A percentile compares a stretch with the other conserved stretches of the same genome.
Conservation (phyloP, 225 moss, liverwort and hornwort species). For the Polytrichum commune region DNA sequence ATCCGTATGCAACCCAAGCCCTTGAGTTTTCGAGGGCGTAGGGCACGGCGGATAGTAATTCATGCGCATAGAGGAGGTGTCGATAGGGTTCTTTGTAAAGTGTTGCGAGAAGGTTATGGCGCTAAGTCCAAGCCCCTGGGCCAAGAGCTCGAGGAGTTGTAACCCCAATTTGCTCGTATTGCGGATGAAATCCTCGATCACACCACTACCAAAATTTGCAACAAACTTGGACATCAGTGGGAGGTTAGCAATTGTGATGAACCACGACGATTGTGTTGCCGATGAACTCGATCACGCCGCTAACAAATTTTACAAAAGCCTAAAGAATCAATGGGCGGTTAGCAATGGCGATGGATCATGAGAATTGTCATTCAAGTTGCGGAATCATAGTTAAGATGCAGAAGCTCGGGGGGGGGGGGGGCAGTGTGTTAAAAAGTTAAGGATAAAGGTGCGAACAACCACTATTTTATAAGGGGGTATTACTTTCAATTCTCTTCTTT, state of each 20-base stretch:
- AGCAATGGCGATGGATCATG: no score
- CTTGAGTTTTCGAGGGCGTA: background rate
- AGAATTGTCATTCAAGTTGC: no score
- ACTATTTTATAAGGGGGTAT: no score
- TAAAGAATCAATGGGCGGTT: no score
- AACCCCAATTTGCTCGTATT: background rate
- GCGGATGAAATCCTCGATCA: constrained; percentile 6
- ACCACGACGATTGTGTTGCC: background rate
- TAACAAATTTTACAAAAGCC: background rate
- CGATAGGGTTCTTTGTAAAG: background rate
- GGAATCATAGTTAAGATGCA: no score
- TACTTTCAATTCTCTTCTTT: no score
- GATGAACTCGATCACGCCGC: constrained; percentile 6
- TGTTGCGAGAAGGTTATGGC: constrained; percentile 4
- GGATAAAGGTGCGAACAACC: no score
- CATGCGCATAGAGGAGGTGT: constrained; percentile 4
- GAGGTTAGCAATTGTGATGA: no score
- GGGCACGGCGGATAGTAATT: constrained; percentile 11
- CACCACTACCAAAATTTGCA: constrained; percentile 1
- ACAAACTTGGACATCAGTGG: no score
- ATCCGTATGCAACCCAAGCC: constrained; percentile 3
- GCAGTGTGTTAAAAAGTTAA: no score
- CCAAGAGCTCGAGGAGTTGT: constrained; percentile 1
- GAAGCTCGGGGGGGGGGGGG: no score
- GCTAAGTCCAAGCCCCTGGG: constrained; percentile 5